Conservation (phyloP, 2,329 filamentous ascomycete genomes). For the Microdochium paspali region DNA sequence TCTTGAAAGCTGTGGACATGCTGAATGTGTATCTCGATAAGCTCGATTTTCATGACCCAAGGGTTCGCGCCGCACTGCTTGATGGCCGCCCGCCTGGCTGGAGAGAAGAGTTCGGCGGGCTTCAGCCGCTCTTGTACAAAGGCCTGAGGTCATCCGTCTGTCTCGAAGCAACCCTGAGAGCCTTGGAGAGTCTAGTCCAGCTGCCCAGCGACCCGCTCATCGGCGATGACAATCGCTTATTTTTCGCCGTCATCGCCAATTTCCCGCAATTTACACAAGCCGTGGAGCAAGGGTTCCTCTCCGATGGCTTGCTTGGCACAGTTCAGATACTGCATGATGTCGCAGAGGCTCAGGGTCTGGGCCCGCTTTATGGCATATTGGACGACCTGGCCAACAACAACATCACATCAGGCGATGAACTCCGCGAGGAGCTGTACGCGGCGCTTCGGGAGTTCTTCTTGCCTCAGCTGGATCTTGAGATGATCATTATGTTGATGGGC, state of each 20-base stretch:
- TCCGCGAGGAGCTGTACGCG: constrained; percentile 50
- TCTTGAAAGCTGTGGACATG: constrained; percentile 85
- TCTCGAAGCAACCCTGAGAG: constrained; percentile 65
- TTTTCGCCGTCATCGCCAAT: constrained; percentile 87
- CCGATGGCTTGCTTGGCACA: constrained; percentile 47
- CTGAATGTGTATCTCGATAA: constrained; percentile 78
- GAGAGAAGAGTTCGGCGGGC: constrained; percentile 81
- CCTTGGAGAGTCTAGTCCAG: constrained; percentile 68
- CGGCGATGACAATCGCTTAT: constrained; percentile 70
- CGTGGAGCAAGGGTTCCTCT: constrained; percentile 56
- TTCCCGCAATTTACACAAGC: constrained; percentile 75
- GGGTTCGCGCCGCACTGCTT: constrained; percentile 59
- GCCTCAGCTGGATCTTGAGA: constrained; percentile 71
- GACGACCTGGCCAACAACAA: constrained; percentile 59
- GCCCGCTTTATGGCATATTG: constrained; percentile 57
- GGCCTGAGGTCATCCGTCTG: constrained; percentile 81
- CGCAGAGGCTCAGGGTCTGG: constrained; percentile 62
- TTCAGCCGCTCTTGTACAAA: constrained; percentile 83
- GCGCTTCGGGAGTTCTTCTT: constrained; percentile 73
- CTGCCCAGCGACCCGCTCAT: constrained; percentile 74
- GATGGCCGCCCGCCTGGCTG: constrained; percentile 77
- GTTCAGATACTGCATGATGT: constrained; percentile 63
- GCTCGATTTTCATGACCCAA: constrained; percentile 65
- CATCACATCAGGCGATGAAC: neutral
- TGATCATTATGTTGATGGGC: constrained; percentile 83